These are phyloP conservation scores for Exophiala viscosa DNA, from an alignment of 2,329 filamentous ascomycete species.

Conservation along the genomic window DNA sequence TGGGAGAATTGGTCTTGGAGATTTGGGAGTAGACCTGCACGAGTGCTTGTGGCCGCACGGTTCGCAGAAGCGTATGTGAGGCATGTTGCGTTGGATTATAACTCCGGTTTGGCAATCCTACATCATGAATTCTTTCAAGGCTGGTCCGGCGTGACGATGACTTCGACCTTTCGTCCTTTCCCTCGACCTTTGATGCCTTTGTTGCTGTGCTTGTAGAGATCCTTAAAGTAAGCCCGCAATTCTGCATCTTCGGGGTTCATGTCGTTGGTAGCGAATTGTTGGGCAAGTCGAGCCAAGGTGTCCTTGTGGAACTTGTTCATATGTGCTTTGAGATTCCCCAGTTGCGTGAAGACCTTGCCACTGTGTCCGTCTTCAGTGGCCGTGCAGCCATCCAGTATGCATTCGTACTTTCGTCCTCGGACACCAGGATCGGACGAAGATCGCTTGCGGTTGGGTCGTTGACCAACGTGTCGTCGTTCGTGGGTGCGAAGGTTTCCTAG, in stretches of 20 bases:
- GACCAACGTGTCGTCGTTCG: constrained; percentile 79
- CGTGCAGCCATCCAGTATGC: constrained; percentile 71
- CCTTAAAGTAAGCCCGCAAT: constrained; percentile 78
- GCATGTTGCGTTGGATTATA: no score
- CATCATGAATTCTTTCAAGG: constrained; percentile 3
- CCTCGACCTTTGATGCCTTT: constrained; percentile 97
- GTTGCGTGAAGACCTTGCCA: constrained; percentile 80
- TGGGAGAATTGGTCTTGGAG: no score
- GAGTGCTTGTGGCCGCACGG: no score
- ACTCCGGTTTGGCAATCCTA: no score
- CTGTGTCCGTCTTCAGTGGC: constrained; percentile 8
- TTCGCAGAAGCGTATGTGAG: no score
- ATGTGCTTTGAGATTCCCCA: constrained; percentile 91
- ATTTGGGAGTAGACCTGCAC: no score
- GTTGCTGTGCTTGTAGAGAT: constrained; percentile 95
- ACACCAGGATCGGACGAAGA: constrained; percentile 38
- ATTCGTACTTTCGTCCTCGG: constrained; percentile 63
- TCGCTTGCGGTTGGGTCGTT: constrained; percentile 76
- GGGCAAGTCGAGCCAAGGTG: constrained; percentile 66
- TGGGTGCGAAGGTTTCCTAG: constrained; percentile 87
- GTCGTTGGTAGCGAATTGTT: constrained; percentile 59
- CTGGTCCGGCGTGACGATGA: constrained; percentile 16
- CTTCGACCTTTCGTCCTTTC: constrained; percentile 67
- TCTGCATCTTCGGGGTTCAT: constrained; percentile 69
- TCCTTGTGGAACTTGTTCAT: constrained; percentile 88